Conservation (phyloP, 1,284 basidiomycete species). For the Golubevia sp. region DNA sequence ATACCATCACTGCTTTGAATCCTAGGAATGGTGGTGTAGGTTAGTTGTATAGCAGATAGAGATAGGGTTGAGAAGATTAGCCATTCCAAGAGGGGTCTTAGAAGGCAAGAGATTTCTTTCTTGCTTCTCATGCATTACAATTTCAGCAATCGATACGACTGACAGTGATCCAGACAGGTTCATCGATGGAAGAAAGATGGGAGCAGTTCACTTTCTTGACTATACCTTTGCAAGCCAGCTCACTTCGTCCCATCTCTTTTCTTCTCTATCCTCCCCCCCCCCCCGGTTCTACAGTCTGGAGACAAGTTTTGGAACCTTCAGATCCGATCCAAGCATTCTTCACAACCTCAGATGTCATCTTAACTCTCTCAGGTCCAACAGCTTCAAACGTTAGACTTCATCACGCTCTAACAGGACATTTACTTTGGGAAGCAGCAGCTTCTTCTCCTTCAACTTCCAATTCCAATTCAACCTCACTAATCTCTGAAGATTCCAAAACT, state of each 20-base stretch:
- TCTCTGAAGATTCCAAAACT: too few relatives aligned
- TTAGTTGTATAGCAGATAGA: too few relatives aligned
- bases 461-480: too few relatives aligned
- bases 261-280: neutral
- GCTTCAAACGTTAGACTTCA: conserved; percentile 36
- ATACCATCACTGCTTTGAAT: conserved; percentile 48
- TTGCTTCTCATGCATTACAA: too few relatives aligned
- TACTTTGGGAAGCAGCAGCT: conserved; percentile 48
- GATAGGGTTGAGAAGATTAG: too few relatives aligned
- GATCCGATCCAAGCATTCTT: conserved; percentile 27
- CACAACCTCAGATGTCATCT: conserved; percentile 23
- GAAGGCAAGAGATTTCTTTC: neutral
- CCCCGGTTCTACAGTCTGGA: conserved; percentile 52
- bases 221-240: too few relatives aligned
- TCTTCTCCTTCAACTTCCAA: too few relatives aligned
- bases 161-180: too few relatives aligned
- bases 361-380: conserved; percentile 37
- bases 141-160: too few relatives aligned
- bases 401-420: conserved; percentile 37
- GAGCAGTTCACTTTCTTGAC: too few relatives aligned
- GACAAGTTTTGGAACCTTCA: conserved; percentile 29
- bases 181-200: too few relatives aligned
- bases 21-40: conserved; percentile 51
- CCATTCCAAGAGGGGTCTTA: neutral
- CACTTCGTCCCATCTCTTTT: neutral